These are phyloP conservation scores for Vitis labrusca DNA, from an alignment of 164 flowering plant genomes.

Conservation along the genomic window DNA sequence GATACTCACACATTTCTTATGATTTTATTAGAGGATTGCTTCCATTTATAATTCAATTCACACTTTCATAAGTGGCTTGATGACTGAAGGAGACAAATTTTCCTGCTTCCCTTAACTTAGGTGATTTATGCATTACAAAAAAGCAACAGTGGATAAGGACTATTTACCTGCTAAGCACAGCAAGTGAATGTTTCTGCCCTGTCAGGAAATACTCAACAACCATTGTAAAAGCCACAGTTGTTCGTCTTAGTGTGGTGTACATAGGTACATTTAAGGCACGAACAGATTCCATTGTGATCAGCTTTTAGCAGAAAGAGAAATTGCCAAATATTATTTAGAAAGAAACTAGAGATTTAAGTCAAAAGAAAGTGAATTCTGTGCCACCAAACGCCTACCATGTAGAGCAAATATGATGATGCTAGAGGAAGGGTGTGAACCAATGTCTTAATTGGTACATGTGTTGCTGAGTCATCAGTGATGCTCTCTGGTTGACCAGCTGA, in stretches of 20 bases:
- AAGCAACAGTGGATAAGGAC: constrained; percentile 4
- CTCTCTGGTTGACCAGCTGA: constrained; percentile 37
- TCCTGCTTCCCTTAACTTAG: not conserved
- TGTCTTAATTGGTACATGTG: constrained; percentile 51
- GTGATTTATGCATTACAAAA: not conserved
- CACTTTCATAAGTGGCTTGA: not conserved
- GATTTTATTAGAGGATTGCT: too few relatives aligned
- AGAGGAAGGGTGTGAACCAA: constrained; percentile 66
- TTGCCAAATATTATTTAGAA: not conserved
- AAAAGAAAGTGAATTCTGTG: not conserved
- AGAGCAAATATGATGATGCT: constrained; percentile 61
- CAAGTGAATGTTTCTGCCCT: constrained; percentile 57
- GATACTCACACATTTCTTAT: too few relatives aligned
- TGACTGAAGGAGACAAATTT: not conserved
- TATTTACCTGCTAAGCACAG: constrained; percentile 62
- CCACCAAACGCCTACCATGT: constrained; percentile 60
- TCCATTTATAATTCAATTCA: not conserved
- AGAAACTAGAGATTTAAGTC: not conserved
- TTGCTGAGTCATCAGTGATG: constrained; percentile 24
- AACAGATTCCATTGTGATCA: constrained; percentile 83
- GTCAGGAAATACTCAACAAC: constrained; percentile 63
- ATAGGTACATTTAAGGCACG: constrained; percentile 86
- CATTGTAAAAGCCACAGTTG: constrained; percentile 87
- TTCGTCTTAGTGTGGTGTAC: constrained; percentile 91
- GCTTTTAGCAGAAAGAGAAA: constrained; percentile 36